Conservation (phyloP, 176 grass and related monocot genomes). For the Cenchrus americanus region DNA sequence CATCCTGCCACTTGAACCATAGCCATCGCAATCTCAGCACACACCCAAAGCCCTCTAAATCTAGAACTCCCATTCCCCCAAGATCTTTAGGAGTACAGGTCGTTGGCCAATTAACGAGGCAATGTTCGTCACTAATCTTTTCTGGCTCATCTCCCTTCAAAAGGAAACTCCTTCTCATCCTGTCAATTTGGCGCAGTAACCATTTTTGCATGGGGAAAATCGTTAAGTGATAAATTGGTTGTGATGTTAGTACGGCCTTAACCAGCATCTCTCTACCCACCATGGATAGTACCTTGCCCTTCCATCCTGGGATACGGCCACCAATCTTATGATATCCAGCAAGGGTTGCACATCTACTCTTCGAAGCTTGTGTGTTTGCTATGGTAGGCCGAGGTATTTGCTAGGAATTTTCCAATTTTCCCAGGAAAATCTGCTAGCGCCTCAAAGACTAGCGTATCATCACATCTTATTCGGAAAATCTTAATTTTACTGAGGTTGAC, state of each 20-base stretch:
- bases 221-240: background rate
- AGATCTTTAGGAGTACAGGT: too few species aligned
- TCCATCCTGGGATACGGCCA: background rate
- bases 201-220: background rate
- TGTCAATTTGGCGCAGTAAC: background rate
- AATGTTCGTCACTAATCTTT: background rate
- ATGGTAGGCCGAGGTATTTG: background rate
- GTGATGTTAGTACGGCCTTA: fast-evolving
- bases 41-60: too few species aligned
- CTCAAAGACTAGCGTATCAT: too few species aligned
- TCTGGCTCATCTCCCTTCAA: background rate
- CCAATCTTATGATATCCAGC: background rate
- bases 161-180: background rate
- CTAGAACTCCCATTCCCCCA: too few species aligned
- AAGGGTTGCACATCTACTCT: background rate
- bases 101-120: too few species aligned
- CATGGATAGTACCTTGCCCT: background rate
- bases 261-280: background rate
- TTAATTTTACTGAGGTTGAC: too few species aligned
- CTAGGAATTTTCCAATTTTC: background rate
- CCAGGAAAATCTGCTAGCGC: background rate
- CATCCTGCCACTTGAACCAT: too few species aligned
- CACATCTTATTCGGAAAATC: too few species aligned
- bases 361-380: background rate
- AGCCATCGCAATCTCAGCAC: too few species aligned